phyloP scores from a whole-genome alignment of 768 basidiomycete genomes.

The Boletus edulis region DNA sequence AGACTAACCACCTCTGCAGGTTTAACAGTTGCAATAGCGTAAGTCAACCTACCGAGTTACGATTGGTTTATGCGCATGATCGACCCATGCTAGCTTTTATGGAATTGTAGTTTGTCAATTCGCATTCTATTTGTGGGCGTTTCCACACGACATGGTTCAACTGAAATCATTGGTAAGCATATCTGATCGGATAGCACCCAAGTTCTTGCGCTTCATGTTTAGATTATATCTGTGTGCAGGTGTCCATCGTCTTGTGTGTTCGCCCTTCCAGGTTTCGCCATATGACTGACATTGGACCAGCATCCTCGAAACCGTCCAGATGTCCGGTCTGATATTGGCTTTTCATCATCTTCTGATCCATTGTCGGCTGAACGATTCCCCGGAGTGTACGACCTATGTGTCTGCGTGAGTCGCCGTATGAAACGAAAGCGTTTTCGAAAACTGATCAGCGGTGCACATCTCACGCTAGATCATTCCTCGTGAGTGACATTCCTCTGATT shows the following conservation, averaged over 20 bases:
- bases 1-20: constrained; percentile 19
- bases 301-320: constrained; percentile 5
- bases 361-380: constrained; percentile 5
- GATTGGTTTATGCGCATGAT: background rate
- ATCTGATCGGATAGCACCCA: background rate
- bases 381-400: background rate
- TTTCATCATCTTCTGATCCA: constrained; percentile 4
- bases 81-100: constrained; percentile 14
- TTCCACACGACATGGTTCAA: constrained; percentile 12
- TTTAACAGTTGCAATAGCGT: constrained; percentile 11
- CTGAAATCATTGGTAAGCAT: constrained; percentile 16
- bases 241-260: constrained; percentile 11
- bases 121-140: constrained; percentile 15
- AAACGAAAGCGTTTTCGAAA: background rate
- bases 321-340: background rate
- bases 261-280: too few species aligned
- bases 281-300: constrained; percentile 5
- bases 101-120: constrained; percentile 17
- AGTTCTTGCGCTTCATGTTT: background rate
- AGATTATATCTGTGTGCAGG: background rate
- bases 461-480: constrained; percentile 1
- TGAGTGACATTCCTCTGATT: background rate
- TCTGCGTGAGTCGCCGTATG: constrained; percentile 4
- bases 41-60: background rate
- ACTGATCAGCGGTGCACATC: background rate